A percentile compares a stretch with the other conserved stretches of the same genome.
These are phyloP conservation scores for Hortaea werneckii DNA, from an alignment of 2,329 filamentous ascomycete genomes.

Conservation along the genomic window DNA sequence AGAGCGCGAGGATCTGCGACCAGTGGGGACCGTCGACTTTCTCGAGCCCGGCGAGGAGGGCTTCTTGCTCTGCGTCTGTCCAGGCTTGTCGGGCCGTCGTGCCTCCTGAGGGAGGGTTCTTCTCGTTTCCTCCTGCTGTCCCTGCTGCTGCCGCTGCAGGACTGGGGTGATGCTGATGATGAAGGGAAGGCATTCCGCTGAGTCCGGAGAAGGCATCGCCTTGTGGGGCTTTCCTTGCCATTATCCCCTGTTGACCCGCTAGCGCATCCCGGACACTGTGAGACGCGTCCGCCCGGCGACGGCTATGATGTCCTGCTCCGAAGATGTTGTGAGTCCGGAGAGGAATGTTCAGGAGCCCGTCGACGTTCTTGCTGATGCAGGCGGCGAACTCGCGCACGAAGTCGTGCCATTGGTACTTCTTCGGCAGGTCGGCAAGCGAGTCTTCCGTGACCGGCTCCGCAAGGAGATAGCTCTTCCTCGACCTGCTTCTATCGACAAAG, in stretches of 20 bases:
- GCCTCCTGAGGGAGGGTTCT: constrained; percentile 10
- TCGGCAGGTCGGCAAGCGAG: constrained; percentile 40
- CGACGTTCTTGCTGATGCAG: constrained; percentile 50
- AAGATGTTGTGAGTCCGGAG: constrained; percentile 12
- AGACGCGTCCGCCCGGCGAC: not conserved
- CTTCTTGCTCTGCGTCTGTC: constrained; percentile 83
- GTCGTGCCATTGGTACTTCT: constrained; percentile 54
- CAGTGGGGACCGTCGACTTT: constrained; percentile 85
- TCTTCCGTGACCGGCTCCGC: constrained; percentile 35
- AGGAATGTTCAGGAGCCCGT: constrained; percentile 28
- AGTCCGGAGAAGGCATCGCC: not conserved
- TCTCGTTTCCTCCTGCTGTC: not conserved
- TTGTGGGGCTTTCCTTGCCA: not conserved
- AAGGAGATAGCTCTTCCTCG: constrained; percentile 48
- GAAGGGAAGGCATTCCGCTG: not conserved
- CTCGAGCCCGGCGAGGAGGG: constrained; percentile 78
- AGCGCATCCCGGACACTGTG: not conserved
- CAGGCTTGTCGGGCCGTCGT: constrained; percentile 55
- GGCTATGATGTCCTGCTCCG: constrained; percentile 7
- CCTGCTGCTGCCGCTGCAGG: not conserved
- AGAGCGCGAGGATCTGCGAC: constrained; percentile 81
- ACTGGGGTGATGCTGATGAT: not conserved
- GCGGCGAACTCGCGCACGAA: constrained; percentile 50
- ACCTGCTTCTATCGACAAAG: constrained; percentile 46
- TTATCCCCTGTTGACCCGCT: not conserved